Conservation (phyloP, 768 basidiomycete species). For the Tulasnella sp. region DNA sequence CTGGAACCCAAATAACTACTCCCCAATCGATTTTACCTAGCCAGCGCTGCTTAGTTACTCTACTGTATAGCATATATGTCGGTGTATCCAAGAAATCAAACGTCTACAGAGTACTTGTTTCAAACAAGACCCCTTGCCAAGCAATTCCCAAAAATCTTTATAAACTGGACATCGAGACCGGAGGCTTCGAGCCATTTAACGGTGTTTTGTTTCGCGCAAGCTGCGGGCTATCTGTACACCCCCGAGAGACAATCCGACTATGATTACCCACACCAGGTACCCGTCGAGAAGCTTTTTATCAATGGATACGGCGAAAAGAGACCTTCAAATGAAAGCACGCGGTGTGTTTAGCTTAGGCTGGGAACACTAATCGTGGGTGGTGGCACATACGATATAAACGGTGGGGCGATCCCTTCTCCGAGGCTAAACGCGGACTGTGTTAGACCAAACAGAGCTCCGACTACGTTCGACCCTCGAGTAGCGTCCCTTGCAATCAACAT, state of each 20-base stretch:
- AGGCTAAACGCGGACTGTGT: conserved; percentile 6
- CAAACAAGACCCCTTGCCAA: no score
- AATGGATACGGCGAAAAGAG: conserved; percentile 8
- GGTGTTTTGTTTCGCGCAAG: background rate
- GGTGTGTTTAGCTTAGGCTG: background rate
- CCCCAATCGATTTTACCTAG: no score
- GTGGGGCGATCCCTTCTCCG: conserved; percentile 15
- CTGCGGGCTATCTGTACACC: background rate
- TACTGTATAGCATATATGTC: background rate
- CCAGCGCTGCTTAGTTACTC: background rate
- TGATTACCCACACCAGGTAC: conserved; percentile 18
- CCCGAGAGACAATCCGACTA: background rate
- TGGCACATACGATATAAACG: background rate
- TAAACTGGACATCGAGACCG: no score
- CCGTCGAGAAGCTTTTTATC: conserved; percentile 15
- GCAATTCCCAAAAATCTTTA: background rate
- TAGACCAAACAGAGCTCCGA: conserved; percentile 17
- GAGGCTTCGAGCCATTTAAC: background rate
- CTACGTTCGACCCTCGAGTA: background rate
- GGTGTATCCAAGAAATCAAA: background rate
- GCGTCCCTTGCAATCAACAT: background rate
- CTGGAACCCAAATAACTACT: no score
- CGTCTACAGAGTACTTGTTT: no score
- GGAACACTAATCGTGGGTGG: background rate
- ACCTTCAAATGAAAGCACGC: background rate